These are phyloP conservation scores for Dryas octopetala DNA, from an alignment of 306 rosid species.

Conservation along the genomic window DNA sequence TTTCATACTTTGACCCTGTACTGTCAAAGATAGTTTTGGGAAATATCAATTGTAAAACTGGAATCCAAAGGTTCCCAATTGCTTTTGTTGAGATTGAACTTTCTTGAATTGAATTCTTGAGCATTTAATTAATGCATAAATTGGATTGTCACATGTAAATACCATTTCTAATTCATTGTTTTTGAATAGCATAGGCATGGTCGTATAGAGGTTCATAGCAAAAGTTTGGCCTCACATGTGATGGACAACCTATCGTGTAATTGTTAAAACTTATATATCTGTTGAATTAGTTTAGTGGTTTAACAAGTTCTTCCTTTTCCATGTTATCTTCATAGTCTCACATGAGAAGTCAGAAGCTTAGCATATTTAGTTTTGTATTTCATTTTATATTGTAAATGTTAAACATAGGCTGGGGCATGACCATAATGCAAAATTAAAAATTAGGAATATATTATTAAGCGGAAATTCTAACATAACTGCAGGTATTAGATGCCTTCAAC, in stretches of 20 bases:
- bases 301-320: background rate
- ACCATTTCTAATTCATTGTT: background rate
- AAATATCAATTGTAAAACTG: constrained; percentile 48
- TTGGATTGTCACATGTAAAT: background rate
- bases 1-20: constrained; percentile 30
- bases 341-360: too few species aligned
- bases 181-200: background rate
- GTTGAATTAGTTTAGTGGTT: background rate
- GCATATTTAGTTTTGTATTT: too few species aligned
- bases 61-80: constrained; percentile 23
- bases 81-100: background rate
- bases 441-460: too few species aligned
- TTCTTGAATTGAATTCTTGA: background rate
- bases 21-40: constrained; percentile 50
- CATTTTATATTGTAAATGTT: too few species aligned
- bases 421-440: too few species aligned
- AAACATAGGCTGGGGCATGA: too few species aligned
- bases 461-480: too few species aligned
- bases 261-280: too few species aligned
- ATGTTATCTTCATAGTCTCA: too few species aligned
- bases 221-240: background rate
- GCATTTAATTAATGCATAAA: background rate
- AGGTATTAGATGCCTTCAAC: too few species aligned
- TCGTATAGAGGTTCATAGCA: background rate
- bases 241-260: background rate